phyloP scores from a whole-genome alignment of 805 yeast genomes.

The Pichia cabralensis region DNA sequence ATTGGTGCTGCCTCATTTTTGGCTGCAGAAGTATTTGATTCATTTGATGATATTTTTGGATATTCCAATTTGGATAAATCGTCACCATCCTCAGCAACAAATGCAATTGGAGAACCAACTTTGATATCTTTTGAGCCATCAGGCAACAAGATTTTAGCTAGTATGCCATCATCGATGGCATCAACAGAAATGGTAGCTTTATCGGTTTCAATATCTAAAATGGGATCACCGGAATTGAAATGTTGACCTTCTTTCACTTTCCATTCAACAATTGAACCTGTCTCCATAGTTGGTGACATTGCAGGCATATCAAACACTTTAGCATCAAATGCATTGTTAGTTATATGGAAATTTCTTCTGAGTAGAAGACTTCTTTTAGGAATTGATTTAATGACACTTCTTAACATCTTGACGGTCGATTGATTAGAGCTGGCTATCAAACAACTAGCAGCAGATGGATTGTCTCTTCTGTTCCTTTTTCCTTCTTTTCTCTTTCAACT shows the following conservation, averaged over 20 bases:
- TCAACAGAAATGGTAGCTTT: constrained; percentile 79
- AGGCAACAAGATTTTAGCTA: constrained; percentile 63
- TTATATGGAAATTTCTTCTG: constrained; percentile 25
- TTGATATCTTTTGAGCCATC: constrained; percentile 74
- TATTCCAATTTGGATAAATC: constrained; percentile 54
- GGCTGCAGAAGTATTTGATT: background rate
- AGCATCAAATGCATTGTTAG: constrained; percentile 26
- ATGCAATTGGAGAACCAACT: constrained; percentile 88
- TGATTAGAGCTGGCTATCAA: too few relatives aligned
- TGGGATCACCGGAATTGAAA: constrained; percentile 73
- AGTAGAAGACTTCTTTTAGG: too few relatives aligned
- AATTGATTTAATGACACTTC: too few relatives aligned
- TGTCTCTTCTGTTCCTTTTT: too few relatives aligned
- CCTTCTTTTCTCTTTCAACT: too few relatives aligned
- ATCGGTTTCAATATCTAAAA: constrained; percentile 78
- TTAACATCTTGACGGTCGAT: too few relatives aligned
- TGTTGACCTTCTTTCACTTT: constrained; percentile 67
- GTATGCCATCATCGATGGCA: constrained; percentile 83
- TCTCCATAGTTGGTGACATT: constrained; percentile 98
- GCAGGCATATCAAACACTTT: constrained; percentile 84
- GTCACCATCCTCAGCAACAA: constrained; percentile 80
- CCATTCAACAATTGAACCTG: constrained; percentile 90
- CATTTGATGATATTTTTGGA: constrained; percentile 31
- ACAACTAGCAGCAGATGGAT: too few relatives aligned
- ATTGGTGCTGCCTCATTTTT: constrained; percentile 9